Conservation (phyloP, 306 rosid species). For the Ziziphus jujuba region DNA sequence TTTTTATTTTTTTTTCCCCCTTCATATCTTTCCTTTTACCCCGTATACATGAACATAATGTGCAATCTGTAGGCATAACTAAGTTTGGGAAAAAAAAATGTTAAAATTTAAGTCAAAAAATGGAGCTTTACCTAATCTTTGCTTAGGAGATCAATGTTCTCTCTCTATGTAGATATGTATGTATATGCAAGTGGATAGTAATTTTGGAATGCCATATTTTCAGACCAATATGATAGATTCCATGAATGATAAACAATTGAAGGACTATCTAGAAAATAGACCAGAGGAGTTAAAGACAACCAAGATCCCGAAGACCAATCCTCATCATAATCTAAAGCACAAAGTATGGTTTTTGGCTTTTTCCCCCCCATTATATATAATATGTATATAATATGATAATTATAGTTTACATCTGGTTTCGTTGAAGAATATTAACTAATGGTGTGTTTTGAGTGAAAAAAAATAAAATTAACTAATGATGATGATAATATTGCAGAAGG, state of each 20-base stretch:
- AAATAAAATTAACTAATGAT: background rate
- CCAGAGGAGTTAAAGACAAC: slow-evolving; percentile 31
- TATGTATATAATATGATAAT: background rate
- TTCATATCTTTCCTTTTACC: too few species aligned
- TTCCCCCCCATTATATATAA: background rate
- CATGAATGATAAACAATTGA: slow-evolving; percentile 29
- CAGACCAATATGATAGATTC: slow-evolving; percentile 36
- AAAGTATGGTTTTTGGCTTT: slow-evolving; percentile 6
- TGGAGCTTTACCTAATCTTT: too few species aligned
- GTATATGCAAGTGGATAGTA: background rate
- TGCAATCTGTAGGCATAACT: too few species aligned
- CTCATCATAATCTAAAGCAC: background rate
- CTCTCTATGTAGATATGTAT: background rate
- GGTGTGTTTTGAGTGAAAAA: too few species aligned
- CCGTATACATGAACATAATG: too few species aligned
- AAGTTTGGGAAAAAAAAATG: too few species aligned
- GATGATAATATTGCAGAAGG: slow-evolving; percentile 22
- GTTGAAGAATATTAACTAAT: background rate
- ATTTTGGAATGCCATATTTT: background rate
- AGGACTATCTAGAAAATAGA: slow-evolving; percentile 22
- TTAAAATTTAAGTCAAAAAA: too few species aligned
- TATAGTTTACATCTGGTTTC: background rate
- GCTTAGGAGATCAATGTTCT: too few species aligned
- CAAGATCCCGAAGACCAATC: slow-evolving; percentile 23
- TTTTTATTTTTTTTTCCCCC: too few species aligned